A percentile compares a stretch with the other conserved stretches of the same genome.
These are phyloP conservation scores for Tuber umbilicatum DNA, from an alignment of 495 filamentous ascomycete species.

Conservation along the genomic window DNA sequence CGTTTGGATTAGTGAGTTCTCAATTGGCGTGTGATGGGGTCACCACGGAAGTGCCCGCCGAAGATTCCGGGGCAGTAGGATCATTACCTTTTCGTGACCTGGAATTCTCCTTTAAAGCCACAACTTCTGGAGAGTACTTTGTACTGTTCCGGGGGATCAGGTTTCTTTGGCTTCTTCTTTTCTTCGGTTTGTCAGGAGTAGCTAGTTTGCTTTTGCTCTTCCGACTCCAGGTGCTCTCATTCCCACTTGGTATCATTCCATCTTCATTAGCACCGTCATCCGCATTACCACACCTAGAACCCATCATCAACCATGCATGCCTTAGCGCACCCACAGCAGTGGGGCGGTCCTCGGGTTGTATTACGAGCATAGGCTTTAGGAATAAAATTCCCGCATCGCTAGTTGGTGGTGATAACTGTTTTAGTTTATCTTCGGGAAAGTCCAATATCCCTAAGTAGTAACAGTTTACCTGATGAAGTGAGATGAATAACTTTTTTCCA, in stretches of 20 bases:
- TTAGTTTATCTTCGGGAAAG: background rate
- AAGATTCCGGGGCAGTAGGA: too few species aligned
- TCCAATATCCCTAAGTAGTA: background rate
- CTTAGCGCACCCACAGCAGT: background rate
- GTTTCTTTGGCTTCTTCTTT: background rate
- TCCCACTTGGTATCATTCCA: background rate
- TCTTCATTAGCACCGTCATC: fast-evolving
- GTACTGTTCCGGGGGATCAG: background rate
- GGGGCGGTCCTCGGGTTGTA: background rate
- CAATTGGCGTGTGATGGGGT: too few species aligned
- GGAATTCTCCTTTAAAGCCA: background rate
- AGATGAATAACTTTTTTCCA: background rate
- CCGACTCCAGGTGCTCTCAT: background rate
- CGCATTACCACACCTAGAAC: background rate
- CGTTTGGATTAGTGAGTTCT: too few species aligned
- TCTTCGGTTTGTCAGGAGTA: background rate
- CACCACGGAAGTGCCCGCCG: too few species aligned
- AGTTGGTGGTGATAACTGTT: background rate
- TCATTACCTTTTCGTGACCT: background rate
- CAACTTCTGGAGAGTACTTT: background rate
- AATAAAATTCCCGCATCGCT: background rate
- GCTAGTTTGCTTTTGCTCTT: background rate
- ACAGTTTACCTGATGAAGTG: background rate
- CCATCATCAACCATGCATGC: background rate
- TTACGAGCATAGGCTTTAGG: background rate